phyloP scores from a whole-genome alignment of 805 yeast species.

The Wickerhamiella nectarea region DNA sequence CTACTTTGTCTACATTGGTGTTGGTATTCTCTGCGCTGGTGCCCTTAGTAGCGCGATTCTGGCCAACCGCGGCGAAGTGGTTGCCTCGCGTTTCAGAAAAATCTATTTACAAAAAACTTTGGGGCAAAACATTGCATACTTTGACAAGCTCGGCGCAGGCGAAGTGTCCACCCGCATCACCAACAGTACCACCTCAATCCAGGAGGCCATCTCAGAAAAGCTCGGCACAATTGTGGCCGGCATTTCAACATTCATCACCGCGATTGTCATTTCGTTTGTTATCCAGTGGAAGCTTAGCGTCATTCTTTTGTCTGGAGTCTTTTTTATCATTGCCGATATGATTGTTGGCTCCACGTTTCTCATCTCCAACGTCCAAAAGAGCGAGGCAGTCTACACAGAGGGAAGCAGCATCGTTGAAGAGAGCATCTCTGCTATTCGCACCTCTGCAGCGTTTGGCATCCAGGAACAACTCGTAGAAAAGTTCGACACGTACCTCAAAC shows the following conservation, averaged over 20 bases:
- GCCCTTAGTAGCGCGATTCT: conserved; percentile 26
- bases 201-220: conserved; percentile 33
- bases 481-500: conserved; percentile 23
- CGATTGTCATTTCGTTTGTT: conserved; percentile 26
- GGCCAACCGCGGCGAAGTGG: conserved; percentile 31
- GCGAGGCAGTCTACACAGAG: conserved; percentile 19
- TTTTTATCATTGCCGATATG: conserved; percentile 24
- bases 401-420: conserved; percentile 32
- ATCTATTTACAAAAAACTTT: conserved; percentile 27
- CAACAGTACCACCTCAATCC: conserved; percentile 29
- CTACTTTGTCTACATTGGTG: conserved; percentile 31
- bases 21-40: conserved; percentile 25
- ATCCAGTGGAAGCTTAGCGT: conserved; percentile 28
- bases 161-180: conserved; percentile 32
- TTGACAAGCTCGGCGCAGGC: conserved; percentile 31
- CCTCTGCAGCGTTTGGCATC: conserved; percentile 32
- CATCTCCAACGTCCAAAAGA: conserved; percentile 20
- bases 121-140: conserved; percentile 31
- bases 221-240: conserved; percentile 29
- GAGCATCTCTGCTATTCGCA: conserved; percentile 28
- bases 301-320: conserved; percentile 26
- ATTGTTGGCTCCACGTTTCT: conserved; percentile 23
- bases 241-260: conserved; percentile 28
- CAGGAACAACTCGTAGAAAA: conserved; percentile 26
- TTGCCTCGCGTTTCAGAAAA: conserved; percentile 30